Base-by-base conservation (phyloP, 2,329 filamentous ascomycete genomes). In the Talaromyces verruculosus region DNA sequence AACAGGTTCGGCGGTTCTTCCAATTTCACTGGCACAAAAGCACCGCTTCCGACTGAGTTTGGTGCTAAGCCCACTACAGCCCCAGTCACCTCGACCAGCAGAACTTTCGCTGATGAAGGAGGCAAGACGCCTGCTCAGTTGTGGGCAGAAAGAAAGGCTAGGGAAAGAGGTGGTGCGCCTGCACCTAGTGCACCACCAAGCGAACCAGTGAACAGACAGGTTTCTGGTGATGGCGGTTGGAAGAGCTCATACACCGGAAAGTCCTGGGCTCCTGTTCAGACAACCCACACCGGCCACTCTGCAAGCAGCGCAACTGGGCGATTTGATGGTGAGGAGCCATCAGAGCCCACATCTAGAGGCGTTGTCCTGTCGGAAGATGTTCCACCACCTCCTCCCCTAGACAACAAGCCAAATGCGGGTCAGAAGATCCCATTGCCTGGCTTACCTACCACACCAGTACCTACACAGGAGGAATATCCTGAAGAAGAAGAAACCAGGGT, bases 81-180 rank as follows among this genome's bases (percentile, higher is more conserved):
- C 22, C 82, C 86, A 2, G 84, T 97, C 30, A 93, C 92, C 30
- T 85, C 88, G 69, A 93, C 93, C 43, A 96, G 92, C 80, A 89
- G 92, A 73, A 97, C 93, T 0, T 99, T 98, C 82, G 95, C 95
- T 17, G 93, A 97, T 71, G 84, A 96, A 77, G 93, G 91, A 69
- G 95, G 95, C 68, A 99, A 98, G 83, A 98, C 95, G 5, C 95
- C 95, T 6, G 93, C 95, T 35, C 95, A 99, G 78, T 81, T 97
- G 41, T 99, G 95, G 95, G 94, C 94, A 0, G 95, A 99, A 83
- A 96, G 93, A 83, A 98, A 98, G 83, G 94, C 91, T 43, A 89
- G 88, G 67, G 88, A 95, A 76, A 64, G 61, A 61, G 89, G 86
- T 55, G 15, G 39, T 19, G 45, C 25, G 25, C 41, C 53, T 17